Evolutionary conservation across 2,329 filamentous ascomycete genomes (phyloP).

Genomic region (Hawksworthiomyces lignivorus): DNA sequence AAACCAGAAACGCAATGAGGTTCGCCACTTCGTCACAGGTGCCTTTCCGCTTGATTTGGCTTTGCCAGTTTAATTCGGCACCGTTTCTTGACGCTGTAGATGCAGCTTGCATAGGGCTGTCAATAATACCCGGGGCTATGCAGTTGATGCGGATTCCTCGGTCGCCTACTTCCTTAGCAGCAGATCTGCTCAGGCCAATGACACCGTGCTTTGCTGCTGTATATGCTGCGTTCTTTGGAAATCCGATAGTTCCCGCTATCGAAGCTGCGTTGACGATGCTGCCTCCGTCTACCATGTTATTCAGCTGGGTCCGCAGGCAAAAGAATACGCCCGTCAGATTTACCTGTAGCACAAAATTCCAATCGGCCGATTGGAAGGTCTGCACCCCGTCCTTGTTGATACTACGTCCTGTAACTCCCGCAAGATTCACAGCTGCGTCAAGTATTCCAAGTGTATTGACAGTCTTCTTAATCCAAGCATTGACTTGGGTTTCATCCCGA

Average conservation of each 20-base stretch:
- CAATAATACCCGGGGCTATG: constrained; percentile 29
- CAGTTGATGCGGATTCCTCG: constrained; percentile 30
- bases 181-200: constrained; percentile 13
- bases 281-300: constrained; percentile 27
- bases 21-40: constrained; percentile 6
- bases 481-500: constrained; percentile 17
- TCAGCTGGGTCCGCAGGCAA: constrained; percentile 11
- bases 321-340: constrained; percentile 11
- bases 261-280: constrained; percentile 38
- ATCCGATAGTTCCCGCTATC: constrained; percentile 22
- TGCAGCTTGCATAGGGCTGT: constrained; percentile 32
- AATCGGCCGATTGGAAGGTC: constrained; percentile 14
- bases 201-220: constrained; percentile 15
- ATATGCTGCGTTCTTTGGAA: constrained; percentile 19
- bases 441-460: constrained; percentile 19
- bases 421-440: constrained; percentile 24
- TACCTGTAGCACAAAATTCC: constrained; percentile 14
- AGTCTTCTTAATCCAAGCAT: constrained; percentile 21
- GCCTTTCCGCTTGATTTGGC: constrained; percentile 5
- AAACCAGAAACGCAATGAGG: constrained; percentile 5
- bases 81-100: constrained; percentile 1
- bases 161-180: constrained; percentile 9
- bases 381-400: constrained; percentile 11
- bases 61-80: constrained; percentile 3
- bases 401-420: constrained; percentile 19